These are phyloP conservation scores for Parsonsia alboflavescens DNA, from an alignment of 257 asterid species.

Conservation along the genomic window DNA sequence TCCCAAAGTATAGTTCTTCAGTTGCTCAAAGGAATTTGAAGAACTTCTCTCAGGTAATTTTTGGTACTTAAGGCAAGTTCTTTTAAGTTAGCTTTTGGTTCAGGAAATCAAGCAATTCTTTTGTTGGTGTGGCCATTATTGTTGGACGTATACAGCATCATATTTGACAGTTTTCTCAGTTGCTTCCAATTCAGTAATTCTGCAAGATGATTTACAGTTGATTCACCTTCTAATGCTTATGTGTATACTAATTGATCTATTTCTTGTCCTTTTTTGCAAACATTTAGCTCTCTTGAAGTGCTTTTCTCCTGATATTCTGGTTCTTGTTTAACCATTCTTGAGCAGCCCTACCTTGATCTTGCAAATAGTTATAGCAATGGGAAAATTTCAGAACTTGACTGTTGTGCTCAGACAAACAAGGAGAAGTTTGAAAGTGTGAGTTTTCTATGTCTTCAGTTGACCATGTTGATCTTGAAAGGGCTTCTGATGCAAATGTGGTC, in stretches of 20 bases:
- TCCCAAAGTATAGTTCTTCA: constrained; percentile 85
- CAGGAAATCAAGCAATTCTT: neutral
- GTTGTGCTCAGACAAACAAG: constrained; percentile 52
- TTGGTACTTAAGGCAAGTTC: no score
- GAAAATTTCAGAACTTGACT: constrained; percentile 69
- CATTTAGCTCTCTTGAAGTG: neutral
- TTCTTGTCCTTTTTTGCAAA: neutral
- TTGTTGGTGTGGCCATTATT: neutral
- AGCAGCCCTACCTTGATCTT: constrained; percentile 84
- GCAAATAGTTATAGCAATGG: constrained; percentile 64
- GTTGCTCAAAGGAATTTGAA: constrained; percentile 90
- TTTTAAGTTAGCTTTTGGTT: neutral
- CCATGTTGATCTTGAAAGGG: constrained; percentile 6
- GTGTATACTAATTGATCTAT: neutral
- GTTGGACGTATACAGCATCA: neutral
- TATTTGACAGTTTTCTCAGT: neutral
- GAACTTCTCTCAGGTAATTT: constrained; percentile 65
- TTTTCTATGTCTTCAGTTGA: constrained; percentile 14
- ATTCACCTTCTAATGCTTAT: neutral
- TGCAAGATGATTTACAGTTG: neutral
- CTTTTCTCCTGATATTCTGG: neutral
- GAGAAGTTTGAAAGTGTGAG: constrained; percentile 80
- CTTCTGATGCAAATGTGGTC: constrained; percentile 12
- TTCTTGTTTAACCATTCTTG: constrained; percentile 12
- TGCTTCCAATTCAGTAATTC: neutral